Percentiles rank a stretch among this genome's conserved stretches.
These are phyloP conservation scores for Colletotrichum eremochloae DNA, from an alignment of 2,329 filamentous ascomycete species.

Conservation along the genomic window DNA sequence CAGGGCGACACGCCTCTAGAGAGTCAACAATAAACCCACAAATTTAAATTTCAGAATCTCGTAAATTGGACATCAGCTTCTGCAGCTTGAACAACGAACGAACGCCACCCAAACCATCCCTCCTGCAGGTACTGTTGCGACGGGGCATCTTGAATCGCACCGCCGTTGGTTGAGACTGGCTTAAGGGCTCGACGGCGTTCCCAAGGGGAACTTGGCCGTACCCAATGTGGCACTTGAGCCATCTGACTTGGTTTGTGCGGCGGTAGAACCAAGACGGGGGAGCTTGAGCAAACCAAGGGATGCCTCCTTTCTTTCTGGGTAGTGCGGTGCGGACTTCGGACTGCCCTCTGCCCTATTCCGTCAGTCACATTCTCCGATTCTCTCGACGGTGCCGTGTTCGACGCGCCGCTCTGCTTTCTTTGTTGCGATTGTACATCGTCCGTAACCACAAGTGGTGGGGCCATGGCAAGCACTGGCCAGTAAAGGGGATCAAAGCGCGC, in stretches of 20 bases:
- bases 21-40: background rate
- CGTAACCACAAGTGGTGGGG: slow-evolving; percentile 18
- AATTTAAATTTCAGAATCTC: background rate
- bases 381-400: slow-evolving; percentile 2
- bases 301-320: slow-evolving; percentile 25
- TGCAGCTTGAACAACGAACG: slow-evolving; percentile 11
- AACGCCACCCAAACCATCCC: background rate
- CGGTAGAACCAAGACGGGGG: slow-evolving; percentile 1
- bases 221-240: slow-evolving; percentile 9
- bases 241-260: slow-evolving; percentile 20
- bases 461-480: slow-evolving; percentile 25
- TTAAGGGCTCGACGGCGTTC: background rate
- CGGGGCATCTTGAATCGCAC: slow-evolving; percentile 5
- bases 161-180: slow-evolving; percentile 9
- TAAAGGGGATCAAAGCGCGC: slow-evolving; percentile 8
- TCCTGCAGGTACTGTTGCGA: background rate
- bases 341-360: slow-evolving; percentile 14
- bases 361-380: background rate
- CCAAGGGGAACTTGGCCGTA: background rate
- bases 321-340: background rate
- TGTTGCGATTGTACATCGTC: background rate
- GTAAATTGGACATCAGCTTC: slow-evolving; percentile 1
- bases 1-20: slow-evolving; percentile 5
- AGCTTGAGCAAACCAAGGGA: slow-evolving; percentile 19
- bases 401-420: background rate